These are phyloP conservation scores for Neonectria ditissima DNA, from an alignment of 2,329 filamentous ascomycete species.

Conservation along the genomic window DNA sequence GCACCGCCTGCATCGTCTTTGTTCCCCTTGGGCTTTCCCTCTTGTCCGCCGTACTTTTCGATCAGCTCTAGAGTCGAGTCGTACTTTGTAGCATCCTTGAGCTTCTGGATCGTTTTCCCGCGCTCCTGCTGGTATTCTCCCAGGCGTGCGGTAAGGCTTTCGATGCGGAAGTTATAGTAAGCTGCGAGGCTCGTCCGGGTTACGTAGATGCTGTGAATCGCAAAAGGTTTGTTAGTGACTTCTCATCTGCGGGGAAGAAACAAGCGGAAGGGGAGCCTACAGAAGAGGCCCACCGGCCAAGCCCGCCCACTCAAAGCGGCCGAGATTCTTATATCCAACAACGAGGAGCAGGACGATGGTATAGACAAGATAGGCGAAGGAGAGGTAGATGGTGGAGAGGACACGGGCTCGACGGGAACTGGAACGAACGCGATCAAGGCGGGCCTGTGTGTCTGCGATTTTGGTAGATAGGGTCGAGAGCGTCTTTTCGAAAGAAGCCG, in stretches of 20 bases:
- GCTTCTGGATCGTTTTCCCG: conserved; percentile 88
- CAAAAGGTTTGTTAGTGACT: conserved; percentile 30
- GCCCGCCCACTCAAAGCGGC: conserved; percentile 80
- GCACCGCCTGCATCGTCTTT: conserved; percentile 44
- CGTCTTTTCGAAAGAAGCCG: conserved; percentile 92
- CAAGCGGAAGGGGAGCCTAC: conserved; percentile 61
- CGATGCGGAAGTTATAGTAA: conserved; percentile 86
- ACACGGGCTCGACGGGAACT: conserved; percentile 83
- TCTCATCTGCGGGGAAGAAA: not conserved
- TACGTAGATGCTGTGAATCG: conserved; percentile 76
- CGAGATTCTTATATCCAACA: conserved; percentile 84
- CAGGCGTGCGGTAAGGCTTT: conserved; percentile 74
- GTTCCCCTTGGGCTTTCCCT: conserved; percentile 57
- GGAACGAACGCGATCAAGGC: conserved; percentile 79
- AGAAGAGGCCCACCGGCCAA: conserved; percentile 82
- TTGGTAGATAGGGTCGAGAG: conserved; percentile 85
- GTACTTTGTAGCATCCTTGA: conserved; percentile 96
- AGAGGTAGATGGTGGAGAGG: conserved; percentile 89
- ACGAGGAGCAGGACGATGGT: conserved; percentile 85
- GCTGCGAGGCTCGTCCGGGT: conserved; percentile 74
- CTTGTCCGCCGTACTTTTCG: conserved; percentile 88
- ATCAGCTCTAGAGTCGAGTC: conserved; percentile 93
- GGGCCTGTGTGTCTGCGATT: conserved; percentile 79
- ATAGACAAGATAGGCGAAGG: conserved; percentile 90
- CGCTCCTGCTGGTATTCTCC: conserved; percentile 83